Conservation (phyloP, 192 early-diverging fungal genomes). For the Lunasporangiospora selenospora region DNA sequence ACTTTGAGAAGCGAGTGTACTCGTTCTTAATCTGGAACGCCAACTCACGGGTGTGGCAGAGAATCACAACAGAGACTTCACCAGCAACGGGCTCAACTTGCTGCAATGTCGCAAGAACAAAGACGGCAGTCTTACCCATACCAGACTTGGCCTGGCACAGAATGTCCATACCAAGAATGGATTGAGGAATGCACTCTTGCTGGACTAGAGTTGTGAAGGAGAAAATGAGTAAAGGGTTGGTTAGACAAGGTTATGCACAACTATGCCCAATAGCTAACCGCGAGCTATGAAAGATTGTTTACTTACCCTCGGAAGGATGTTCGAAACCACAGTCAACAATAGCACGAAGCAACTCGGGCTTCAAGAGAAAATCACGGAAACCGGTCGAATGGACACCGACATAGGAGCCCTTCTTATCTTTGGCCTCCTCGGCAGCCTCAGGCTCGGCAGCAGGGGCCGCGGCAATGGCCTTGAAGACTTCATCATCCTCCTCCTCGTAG, state of each 20-base stretch:
- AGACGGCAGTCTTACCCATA: constrained; percentile 99
- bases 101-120: constrained; percentile 94
- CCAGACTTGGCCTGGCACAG: constrained; percentile 98
- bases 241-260: background rate
- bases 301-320: constrained; percentile 92
- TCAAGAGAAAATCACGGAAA: constrained; percentile 97
- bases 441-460: constrained; percentile 53
- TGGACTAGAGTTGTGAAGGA: constrained; percentile 69
- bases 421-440: constrained; percentile 65
- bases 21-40: constrained; percentile 99
- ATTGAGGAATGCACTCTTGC: constrained; percentile 98
- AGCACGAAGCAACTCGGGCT: constrained; percentile 93
- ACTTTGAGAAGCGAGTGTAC: constrained; percentile 96
- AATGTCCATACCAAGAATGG: constrained; percentile 96
- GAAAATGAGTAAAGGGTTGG: background rate
- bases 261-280: background rate
- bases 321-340: constrained; percentile 99
- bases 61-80: constrained; percentile 87
- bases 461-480: constrained; percentile 62
- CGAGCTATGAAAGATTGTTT: background rate
- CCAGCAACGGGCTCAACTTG: constrained; percentile 87
- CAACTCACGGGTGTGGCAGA: constrained; percentile 98
- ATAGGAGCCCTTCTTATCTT: constrained; percentile 96
- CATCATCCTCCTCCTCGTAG: constrained; percentile 96
- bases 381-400: constrained; percentile 98